Conservation (phyloP, 2,329 filamentous ascomycete genomes). For the Fusarium sp. region DNA sequence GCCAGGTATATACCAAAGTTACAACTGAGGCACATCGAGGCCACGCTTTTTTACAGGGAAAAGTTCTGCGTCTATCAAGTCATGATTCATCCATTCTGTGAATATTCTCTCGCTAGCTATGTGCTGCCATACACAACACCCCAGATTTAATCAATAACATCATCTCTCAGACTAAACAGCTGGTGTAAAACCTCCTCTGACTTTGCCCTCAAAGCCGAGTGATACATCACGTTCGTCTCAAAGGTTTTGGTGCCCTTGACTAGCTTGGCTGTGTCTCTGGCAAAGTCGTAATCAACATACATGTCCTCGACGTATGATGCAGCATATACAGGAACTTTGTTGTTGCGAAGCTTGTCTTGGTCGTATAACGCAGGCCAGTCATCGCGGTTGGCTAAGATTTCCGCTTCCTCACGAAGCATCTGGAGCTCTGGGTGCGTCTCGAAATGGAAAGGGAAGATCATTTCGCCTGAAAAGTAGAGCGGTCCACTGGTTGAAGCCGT, state of each 20-base stretch:
- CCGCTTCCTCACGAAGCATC: slow-evolving; percentile 74
- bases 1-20: background rate
- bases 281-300: slow-evolving; percentile 86
- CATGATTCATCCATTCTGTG: background rate
- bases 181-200: slow-evolving; percentile 81
- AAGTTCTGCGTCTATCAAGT: slow-evolving; percentile 13
- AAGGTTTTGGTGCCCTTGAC: slow-evolving; percentile 84
- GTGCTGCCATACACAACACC: background rate
- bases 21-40: background rate
- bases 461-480: slow-evolving; percentile 89
- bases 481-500: slow-evolving; percentile 56
- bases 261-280: slow-evolving; percentile 76
- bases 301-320: slow-evolving; percentile 88
- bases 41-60: background rate
- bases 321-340: slow-evolving; percentile 87
- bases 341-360: slow-evolving; percentile 75
- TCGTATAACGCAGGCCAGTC: slow-evolving; percentile 86
- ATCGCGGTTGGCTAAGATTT: slow-evolving; percentile 73
- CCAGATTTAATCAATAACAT: slow-evolving; percentile 64
- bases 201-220: slow-evolving; percentile 81
- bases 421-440: slow-evolving; percentile 81
- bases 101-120: background rate
- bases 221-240: slow-evolving; percentile 88
- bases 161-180: slow-evolving; percentile 81
- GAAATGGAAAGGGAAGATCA: slow-evolving; percentile 90